These are phyloP conservation scores for Eimeria acervulina DNA, from an alignment of 169 alveolate genomes.

Conservation along the genomic window DNA sequence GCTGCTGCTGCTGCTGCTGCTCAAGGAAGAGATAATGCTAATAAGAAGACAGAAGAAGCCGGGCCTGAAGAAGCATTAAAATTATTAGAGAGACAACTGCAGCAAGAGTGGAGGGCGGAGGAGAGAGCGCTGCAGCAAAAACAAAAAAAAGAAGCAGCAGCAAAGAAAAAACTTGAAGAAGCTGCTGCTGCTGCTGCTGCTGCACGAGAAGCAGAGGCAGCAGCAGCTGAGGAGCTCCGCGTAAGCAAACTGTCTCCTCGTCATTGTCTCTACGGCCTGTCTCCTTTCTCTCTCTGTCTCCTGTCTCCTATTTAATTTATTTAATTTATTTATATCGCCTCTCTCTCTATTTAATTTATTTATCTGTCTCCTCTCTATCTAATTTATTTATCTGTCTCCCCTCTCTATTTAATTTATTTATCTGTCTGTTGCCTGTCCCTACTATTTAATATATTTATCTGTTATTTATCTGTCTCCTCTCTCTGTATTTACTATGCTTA, in stretches of 20 bases:
- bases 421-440: no score
- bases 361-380: background rate
- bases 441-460: no score
- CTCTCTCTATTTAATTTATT: background rate
- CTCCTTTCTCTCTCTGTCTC: background rate
- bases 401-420: no score
- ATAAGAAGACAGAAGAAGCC: background rate
- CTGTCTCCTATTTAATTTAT: background rate
- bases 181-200: constrained; percentile 29
- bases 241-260: background rate
- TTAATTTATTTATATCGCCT: background rate
- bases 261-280: background rate
- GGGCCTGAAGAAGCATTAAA: background rate
- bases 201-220: background rate
- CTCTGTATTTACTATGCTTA: background rate
- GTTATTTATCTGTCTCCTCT: constrained; percentile 21
- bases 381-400: no score
- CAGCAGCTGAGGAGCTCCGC: constrained; percentile 7
- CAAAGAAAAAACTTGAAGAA: background rate
- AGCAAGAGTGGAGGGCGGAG: constrained; percentile 20
- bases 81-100: constrained; percentile 20
- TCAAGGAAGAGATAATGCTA: background rate
- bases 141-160: no score
- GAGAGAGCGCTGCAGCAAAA: background rate
- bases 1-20: no score